Percentiles rank a stretch among this genome's conserved stretches.
These are phyloP conservation scores for Cladorrhinum sp. DNA, from an alignment of 2,329 filamentous ascomycete genomes.

Conservation along the genomic window DNA sequence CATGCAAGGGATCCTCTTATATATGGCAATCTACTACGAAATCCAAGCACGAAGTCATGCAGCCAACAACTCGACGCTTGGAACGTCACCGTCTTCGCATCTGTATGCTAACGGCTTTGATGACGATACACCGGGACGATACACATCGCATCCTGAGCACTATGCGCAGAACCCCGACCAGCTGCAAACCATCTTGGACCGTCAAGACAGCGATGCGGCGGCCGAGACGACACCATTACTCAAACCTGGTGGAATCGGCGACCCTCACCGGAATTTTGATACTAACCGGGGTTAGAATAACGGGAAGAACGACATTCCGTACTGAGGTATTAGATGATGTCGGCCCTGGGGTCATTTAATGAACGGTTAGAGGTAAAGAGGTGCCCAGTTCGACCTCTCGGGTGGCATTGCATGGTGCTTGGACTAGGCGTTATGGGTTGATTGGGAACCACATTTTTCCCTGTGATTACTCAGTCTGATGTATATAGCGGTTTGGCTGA, in stretches of 20 bases:
- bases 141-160: constrained; percentile 50
- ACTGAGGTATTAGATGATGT: constrained; percentile 7
- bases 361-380: neutral
- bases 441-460: neutral
- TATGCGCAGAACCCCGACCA: constrained; percentile 53
- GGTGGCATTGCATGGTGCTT: neutral
- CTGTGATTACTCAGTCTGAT: neutral
- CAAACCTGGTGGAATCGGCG: constrained; percentile 48
- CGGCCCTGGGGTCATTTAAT: neutral
- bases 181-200: constrained; percentile 48
- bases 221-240: constrained; percentile 51
- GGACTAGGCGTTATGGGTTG: neutral
- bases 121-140: constrained; percentile 48
- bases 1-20: constrained; percentile 78
- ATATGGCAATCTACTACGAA: constrained; percentile 78
- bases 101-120: constrained; percentile 44
- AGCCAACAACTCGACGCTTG: constrained; percentile 20
- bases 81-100: constrained; percentile 26
- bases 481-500: constrained; percentile 3
- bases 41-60: constrained; percentile 37
- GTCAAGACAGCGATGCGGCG: constrained; percentile 50
- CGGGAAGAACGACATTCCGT: constrained; percentile 15
- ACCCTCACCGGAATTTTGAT: constrained; percentile 41
- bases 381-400: neutral
- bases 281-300: constrained; percentile 28